Conservation (phyloP, 345 rosid genomes). For the Brassica incana region DNA sequence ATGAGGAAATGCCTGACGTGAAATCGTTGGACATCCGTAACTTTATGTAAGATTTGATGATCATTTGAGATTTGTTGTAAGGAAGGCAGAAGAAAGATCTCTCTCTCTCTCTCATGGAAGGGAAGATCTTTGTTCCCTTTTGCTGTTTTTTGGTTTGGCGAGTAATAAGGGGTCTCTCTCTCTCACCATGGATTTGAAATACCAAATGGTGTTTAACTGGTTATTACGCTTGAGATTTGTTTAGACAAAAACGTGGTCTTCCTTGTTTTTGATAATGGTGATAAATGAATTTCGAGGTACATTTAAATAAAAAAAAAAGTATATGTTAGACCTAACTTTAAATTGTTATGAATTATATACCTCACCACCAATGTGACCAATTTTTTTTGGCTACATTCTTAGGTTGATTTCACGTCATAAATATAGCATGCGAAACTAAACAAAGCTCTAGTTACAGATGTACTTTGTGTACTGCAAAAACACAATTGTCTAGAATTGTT, state of each 20-base stretch:
- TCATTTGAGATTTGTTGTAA: constrained; percentile 34
- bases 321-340: neutral
- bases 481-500: too few species aligned
- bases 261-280: constrained; percentile 35
- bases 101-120: constrained; percentile 3
- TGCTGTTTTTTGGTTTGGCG: constrained; percentile 25
- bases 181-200: constrained; percentile 25
- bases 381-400: neutral
- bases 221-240: constrained; percentile 15
- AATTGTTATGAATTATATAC: neutral
- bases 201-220: constrained; percentile 19
- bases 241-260: constrained; percentile 2
- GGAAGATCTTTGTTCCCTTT: constrained; percentile 13
- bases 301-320: constrained; percentile 1
- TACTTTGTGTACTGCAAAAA: too few species aligned
- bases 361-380: neutral
- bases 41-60: constrained; percentile 58
- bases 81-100: constrained; percentile 21
- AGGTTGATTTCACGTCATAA: neutral
- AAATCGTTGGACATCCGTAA: constrained; percentile 91
- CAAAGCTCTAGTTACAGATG: neutral
- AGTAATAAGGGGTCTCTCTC: constrained; percentile 19
- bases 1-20: constrained; percentile 71
- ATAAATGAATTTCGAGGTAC: constrained; percentile 6
- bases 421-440: neutral